Conservation (phyloP, 2,329 filamentous ascomycete species). For the Penicillium psychrosexuale region DNA sequence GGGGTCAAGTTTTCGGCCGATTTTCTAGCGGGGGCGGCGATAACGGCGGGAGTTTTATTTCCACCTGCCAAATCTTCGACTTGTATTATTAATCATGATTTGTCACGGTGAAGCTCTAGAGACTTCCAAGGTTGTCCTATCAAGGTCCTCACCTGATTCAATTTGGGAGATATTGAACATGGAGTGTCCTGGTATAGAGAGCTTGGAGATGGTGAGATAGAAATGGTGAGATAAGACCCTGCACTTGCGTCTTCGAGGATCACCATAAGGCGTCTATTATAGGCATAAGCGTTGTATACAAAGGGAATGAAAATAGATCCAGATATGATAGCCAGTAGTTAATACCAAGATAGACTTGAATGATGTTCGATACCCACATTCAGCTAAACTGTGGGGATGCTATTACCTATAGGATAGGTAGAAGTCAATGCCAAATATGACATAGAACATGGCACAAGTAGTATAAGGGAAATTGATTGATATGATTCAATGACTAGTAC, state of each 20-base stretch:
- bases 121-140: neutral
- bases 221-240: neutral
- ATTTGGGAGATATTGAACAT: neutral
- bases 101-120: neutral
- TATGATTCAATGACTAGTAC: neutral
- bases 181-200: neutral
- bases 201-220: neutral
- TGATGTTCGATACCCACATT: neutral
- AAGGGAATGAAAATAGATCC: neutral
- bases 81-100: conserved; percentile 9
- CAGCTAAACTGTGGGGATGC: too few relatives aligned
- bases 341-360: neutral
- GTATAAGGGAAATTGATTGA: neutral
- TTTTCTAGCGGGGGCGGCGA: conserved; percentile 24
- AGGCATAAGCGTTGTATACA: neutral
- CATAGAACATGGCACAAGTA: neutral
- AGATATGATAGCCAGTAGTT: neutral
- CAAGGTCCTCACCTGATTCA: neutral
- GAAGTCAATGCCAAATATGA: neutral
- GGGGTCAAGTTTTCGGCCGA: conserved; percentile 20
- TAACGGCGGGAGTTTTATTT: conserved; percentile 17
- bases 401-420: neutral
- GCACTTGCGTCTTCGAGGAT: neutral
- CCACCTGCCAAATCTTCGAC: neutral
- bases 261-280: neutral